phyloP scores from a whole-genome alignment of 2,329 filamentous ascomycete genomes.

The Gaeumannomyces tritici region DNA sequence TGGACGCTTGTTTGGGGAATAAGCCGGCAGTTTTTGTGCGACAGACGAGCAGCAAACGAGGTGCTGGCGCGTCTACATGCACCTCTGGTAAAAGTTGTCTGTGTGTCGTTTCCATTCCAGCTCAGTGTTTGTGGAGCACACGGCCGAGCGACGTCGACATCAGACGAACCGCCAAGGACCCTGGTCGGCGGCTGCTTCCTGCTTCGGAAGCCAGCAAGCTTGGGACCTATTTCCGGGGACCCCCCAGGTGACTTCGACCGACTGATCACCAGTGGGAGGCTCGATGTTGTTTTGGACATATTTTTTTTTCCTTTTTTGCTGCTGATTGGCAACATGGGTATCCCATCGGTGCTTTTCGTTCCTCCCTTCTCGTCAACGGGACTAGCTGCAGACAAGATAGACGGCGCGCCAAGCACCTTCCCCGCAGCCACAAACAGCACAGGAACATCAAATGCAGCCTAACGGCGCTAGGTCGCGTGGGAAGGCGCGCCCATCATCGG shows the following conservation, averaged over 20 bases:
- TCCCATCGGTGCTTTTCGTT: no score
- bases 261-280: neutral
- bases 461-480: no score
- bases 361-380: no score
- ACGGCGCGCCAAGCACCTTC: neutral
- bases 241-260: neutral
- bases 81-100: no score
- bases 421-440: neutral
- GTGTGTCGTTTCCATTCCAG: no score
- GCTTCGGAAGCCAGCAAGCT: neutral
- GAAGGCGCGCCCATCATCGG: neutral
- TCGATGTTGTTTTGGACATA: no score
- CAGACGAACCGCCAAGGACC: neutral
- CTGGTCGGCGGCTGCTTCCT: neutral
- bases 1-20: neutral
- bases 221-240: no score
- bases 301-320: no score
- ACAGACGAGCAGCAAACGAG: neutral
- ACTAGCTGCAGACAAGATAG: no score
- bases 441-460: no score
- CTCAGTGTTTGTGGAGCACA: neutral
- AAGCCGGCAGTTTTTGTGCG: neutral
- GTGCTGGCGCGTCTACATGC: no score
- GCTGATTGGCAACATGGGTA: neutral
- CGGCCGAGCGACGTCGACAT: neutral